Evolutionary conservation across 2,329 filamentous ascomycete species (phyloP), one percentile per base, ranked within the genome.

Genomic region (Juglanconis sp.): DNA sequence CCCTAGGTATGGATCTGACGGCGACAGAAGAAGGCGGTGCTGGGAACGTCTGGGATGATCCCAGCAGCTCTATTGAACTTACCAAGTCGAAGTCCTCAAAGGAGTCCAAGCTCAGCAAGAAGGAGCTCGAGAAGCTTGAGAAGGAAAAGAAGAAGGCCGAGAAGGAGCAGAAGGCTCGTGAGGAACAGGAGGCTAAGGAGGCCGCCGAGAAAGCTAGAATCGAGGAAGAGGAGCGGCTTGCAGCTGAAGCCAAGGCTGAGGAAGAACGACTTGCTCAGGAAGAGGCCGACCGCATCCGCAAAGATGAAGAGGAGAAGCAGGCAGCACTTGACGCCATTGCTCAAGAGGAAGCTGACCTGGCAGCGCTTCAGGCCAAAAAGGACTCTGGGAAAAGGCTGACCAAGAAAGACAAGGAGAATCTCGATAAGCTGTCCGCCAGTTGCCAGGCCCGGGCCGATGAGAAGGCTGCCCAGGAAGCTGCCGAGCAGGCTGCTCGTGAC

Each of bases 41-140:
- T 60, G 63, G 65, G 38, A 67, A 70, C 55, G 59, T 66, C 56
- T 77, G 73, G 73, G 73, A 73, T 56, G 70, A 72, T 53, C 69
- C 69, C 17, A 68, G 35, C 46, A 40, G 64, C 35, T 69, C 70
- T 36, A 57, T 31, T n/a, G 61, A 60, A 50, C 56, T 61, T 31
- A 52, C 44, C 59, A 78, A 75, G 63, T 73, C 72, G 34, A 80
- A 77, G 59, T 72, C 73, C 7, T 44, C 61, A 38, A 74, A 79
- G 62, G 74, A 76, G 56, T 72, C 73, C 8, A 81, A 78, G 68
- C 70, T 82, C 47, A 77, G 69, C 68, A 79, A 80, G 65, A 82
- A 79, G 62, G 81, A 83, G 42, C 50, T 68, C 8, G 62, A 66
- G 32, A 64, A 60, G 59, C 68, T 74, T 3, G 68, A 70, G 44